Evolutionary conservation across 768 basidiomycete genomes (phyloP), one percentile per base, ranked within the genome.

Genomic region (Fibroporia radiculosa): DNA sequence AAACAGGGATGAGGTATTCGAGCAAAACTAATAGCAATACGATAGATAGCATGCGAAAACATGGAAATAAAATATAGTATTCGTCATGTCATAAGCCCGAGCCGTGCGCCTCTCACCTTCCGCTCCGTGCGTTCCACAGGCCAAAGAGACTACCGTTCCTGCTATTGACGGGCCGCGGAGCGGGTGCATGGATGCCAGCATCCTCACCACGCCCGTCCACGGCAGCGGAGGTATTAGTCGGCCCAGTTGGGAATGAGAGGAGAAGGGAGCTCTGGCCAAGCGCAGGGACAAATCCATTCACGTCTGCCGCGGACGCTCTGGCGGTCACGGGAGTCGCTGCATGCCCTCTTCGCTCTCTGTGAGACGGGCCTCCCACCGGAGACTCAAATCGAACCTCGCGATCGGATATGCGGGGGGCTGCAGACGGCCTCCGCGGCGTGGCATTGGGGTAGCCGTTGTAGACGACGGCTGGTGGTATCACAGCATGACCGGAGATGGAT

Each of bases 141-240:
- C 39, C 38, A 39, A 55, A 42, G 18, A 55, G 34, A 32, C 48
- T 44, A 13, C 44, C 31, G 19, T 40, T 42, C 10, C 48, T 48
- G 26, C 54, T 51, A 23, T 38, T 47, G 20, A 54, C 42, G 3
- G 54, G 50, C 2, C 54, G 50, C 12, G 54, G 53, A 10, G 41
- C 41, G 16, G 41, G 42, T 13, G 54, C 54, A 31, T 47, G 54
- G 4, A 55, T 55, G 5, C 40, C 47, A 10, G 53, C 46, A n/a
- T 47, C 46, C 32, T 51, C 42, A n/a, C 50, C 54, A 29, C 40
- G 39, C 16, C 42, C 47, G 25, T 40, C 48, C 16, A 55, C 54
- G 4, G 54, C 54, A 7, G 50, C 19, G 12, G 54, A 51, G 4
- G 47, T 51, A 40, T 39, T 47, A 26, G 44, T 40, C 1, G 53